These are phyloP conservation scores for Arthrinium phaeospermum DNA, from an alignment of 2,329 filamentous ascomycete genomes.

Conservation along the genomic window DNA sequence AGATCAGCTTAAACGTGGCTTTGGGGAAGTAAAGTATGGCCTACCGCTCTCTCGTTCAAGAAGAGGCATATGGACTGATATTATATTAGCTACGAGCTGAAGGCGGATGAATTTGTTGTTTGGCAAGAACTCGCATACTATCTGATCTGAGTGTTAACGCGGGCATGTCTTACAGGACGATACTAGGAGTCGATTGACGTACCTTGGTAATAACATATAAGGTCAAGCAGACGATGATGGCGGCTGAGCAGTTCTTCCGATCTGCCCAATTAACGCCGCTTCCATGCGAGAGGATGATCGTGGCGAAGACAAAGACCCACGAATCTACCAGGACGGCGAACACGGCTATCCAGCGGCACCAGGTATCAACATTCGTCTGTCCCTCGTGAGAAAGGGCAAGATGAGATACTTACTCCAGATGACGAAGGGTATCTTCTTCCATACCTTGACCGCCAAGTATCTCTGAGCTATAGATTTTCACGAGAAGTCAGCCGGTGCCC, in stretches of 20 bases:
- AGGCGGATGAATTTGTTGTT: background rate
- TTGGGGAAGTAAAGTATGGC: slow-evolving; percentile 29
- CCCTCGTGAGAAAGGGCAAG: background rate
- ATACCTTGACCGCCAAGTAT: slow-evolving; percentile 43
- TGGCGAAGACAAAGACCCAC: slow-evolving; percentile 63
- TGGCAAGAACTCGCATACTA: background rate
- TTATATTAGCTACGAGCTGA: background rate
- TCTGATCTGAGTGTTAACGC: background rate
- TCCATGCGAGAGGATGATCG: slow-evolving; percentile 61
- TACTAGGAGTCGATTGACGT: slow-evolving; percentile 22
- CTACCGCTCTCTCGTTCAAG: slow-evolving; percentile 66
- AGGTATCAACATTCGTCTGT: background rate
- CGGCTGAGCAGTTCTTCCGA: slow-evolving; percentile 57
- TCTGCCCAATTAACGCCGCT: slow-evolving; percentile 59
- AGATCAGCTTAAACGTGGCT: slow-evolving; percentile 21
- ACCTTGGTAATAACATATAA: slow-evolving; percentile 71
- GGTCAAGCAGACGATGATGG: slow-evolving; percentile 64
- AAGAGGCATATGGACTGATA: slow-evolving; percentile 66
- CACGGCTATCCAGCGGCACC: slow-evolving; percentile 52
- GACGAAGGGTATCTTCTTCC: slow-evolving; percentile 48
- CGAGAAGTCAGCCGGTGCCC: background rate
- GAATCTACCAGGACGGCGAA: slow-evolving; percentile 66
- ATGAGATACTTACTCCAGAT: slow-evolving; percentile 47
- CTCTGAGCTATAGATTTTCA: slow-evolving; percentile 41
- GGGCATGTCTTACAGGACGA: slow-evolving; percentile 38